A percentile compares a stretch with the other conserved stretches of the same genome.
phyloP scores from a whole-genome alignment of 2,329 filamentous ascomycete species.

The Juglanconis sp. region DNA sequence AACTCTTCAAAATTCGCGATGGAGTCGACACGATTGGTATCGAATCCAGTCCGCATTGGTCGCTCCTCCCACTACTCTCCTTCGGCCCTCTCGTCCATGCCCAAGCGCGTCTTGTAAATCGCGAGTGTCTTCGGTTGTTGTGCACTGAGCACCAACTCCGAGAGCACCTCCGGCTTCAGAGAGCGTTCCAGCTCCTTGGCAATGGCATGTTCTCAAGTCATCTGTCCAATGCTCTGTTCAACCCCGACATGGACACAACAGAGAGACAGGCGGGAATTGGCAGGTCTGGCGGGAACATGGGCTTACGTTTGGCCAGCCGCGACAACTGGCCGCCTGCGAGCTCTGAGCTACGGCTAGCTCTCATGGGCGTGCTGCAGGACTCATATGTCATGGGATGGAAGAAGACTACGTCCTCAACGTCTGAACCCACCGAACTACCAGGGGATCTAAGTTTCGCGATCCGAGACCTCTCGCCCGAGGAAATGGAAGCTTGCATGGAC shows the following conservation, averaged over 20 bases:
- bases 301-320: conserved; percentile 75
- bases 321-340: conserved; percentile 90
- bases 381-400: conserved; percentile 1
- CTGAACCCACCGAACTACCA: conserved; percentile 47
- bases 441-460: conserved; percentile 80
- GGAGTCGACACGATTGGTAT: conserved; percentile 8
- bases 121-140: conserved; percentile 69
- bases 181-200: conserved; percentile 77
- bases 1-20: conserved; percentile 30
- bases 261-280: conserved; percentile 69
- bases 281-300: conserved; percentile 69
- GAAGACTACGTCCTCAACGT: conserved; percentile 25
- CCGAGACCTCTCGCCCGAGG: conserved; percentile 71
- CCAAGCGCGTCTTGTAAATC: conserved; percentile 75
- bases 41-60: conserved; percentile 52
- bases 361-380: conserved; percentile 71
- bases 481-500: conserved; percentile 81
- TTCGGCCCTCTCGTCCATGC: conserved; percentile 70
- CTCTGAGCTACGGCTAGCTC: conserved; percentile 82
- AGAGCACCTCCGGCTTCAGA: conserved; percentile 70
- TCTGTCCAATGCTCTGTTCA: conserved; percentile 80
- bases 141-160: conserved; percentile 71
- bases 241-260: conserved; percentile 74
- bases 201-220: conserved; percentile 80
- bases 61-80: conserved; percentile 65